Evolutionary conservation across 148 eudicot species (phyloP), one percentile per base, ranked within the genome.

Genomic region (Gaultheria prostrata): DNA sequence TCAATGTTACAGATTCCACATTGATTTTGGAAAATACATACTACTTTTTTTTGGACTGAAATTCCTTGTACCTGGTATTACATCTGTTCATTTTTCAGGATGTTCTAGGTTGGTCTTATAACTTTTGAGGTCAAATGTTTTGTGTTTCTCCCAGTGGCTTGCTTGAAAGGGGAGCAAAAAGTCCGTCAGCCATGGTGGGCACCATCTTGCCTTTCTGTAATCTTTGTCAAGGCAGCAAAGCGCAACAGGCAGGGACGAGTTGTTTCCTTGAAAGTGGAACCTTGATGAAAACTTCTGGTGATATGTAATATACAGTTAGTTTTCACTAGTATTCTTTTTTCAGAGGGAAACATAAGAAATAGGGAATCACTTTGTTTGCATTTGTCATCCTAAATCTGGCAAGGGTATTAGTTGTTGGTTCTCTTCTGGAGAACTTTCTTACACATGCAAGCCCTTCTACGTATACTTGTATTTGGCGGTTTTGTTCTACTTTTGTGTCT

Each of bases 161-260:
- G 98, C 89, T 90, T 94, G 94, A 95, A 93, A 89, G 98, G 98
- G 73, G 98, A 95, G 89, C 98, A 95, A 86, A 95, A 87, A 79
- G 95, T 94, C 28, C 92, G 91, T 7, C 87, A 91, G 30, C 98
- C 98, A 8, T 95, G 98, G 98, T 95, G 98, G 98, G 98, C 98
- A 49, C 98, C 98, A 17, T 90, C 98, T 85, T 95, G 96, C 88
- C 85, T 95, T 15, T 94, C 95, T 10, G 84, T 88, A 70, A 89
- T 94, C 84, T 92, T 88, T 72, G 89, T 90, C 14, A 95, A 89
- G 83, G 94, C 92, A 15, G 95, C 94, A 59, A 95, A 92, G 86
- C 94, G 96, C 82, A 95, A 90, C 88, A 88, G 98, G 91, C 98
- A 93, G 77, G 91, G 94, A 11, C 89, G 98, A 77, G 98, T 95